Conservation (phyloP, 2,329 filamentous ascomycete species). For the Massarina eburnea region DNA sequence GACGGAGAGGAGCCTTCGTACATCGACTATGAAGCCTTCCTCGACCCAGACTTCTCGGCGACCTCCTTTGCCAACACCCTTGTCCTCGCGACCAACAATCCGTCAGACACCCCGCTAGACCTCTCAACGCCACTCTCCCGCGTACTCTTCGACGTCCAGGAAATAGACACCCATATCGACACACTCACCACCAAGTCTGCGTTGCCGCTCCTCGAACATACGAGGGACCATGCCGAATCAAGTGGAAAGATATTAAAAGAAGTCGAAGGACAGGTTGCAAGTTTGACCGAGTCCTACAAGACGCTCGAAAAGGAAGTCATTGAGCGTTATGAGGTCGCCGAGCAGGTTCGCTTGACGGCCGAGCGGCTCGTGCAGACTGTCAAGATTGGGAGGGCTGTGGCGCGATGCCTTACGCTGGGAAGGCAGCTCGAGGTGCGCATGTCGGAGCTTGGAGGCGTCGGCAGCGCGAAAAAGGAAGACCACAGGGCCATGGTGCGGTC, state of each 20-base stretch:
- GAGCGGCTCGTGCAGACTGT: constrained; percentile 80
- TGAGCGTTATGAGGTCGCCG: constrained; percentile 80
- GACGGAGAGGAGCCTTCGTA: constrained; percentile 72
- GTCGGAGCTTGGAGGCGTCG: constrained; percentile 62
- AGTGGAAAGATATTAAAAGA: constrained; percentile 72
- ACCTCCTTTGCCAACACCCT: constrained; percentile 84
- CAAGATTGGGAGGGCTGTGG: constrained; percentile 73
- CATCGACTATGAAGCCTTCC: constrained; percentile 92
- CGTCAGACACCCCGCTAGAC: constrained; percentile 85
- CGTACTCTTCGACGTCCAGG: constrained; percentile 94
- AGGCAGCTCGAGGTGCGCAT: constrained; percentile 87
- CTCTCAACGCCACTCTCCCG: constrained; percentile 91
- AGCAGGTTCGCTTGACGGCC: constrained; percentile 76
- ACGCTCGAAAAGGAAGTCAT: constrained; percentile 85
- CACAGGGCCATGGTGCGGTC: constrained; percentile 80
- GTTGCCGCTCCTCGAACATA: constrained; percentile 76
- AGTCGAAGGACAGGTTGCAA: constrained; percentile 77
- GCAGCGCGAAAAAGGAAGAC: constrained; percentile 63
- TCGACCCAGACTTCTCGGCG: constrained; percentile 79
- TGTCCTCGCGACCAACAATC: constrained; percentile 87
- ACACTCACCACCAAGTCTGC: constrained; percentile 82
- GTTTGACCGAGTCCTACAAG: constrained; percentile 80
- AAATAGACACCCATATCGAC: constrained; percentile 95
- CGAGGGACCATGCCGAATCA: constrained; percentile 70
- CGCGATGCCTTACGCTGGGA: constrained; percentile 76